phyloP scores from a whole-genome alignment of 306 rosid genomes.

The Fragaria nilgerrensis region DNA sequence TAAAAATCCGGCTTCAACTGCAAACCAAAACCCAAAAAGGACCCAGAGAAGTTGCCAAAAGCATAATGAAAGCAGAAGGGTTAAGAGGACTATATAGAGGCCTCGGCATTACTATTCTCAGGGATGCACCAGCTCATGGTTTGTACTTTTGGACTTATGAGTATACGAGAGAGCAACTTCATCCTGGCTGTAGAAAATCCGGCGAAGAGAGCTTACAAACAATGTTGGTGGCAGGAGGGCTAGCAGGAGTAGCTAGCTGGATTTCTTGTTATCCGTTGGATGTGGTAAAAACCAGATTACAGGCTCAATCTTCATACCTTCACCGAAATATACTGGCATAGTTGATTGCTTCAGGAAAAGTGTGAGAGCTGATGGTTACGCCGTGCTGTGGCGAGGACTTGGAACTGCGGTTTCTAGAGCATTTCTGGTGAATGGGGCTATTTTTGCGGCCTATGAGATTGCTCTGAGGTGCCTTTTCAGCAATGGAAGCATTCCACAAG shows the following conservation, averaged over 20 bases:
- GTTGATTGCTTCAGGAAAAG: slow-evolving; percentile 66
- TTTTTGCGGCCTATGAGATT: slow-evolving; percentile 79
- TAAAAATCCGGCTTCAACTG: slow-evolving; percentile 73
- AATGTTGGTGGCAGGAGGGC: slow-evolving; percentile 73
- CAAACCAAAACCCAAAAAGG: slow-evolving; percentile 42
- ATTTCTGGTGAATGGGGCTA: slow-evolving; percentile 75
- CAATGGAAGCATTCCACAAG: slow-evolving; percentile 39
- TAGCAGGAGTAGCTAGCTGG: slow-evolving; percentile 89
- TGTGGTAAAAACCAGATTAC: slow-evolving; percentile 73
- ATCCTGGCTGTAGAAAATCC: slow-evolving; percentile 68
- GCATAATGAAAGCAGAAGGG: slow-evolving; percentile 62
- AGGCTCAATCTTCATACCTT: slow-evolving; percentile 50
- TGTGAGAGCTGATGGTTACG: slow-evolving; percentile 52
- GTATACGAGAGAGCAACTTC: slow-evolving; percentile 69
- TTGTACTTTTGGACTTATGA: slow-evolving; percentile 79
- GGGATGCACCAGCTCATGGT: slow-evolving; percentile 71
- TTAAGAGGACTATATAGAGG: slow-evolving; percentile 64
- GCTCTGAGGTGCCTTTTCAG: slow-evolving; percentile 53
- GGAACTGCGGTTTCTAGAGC: slow-evolving; percentile 83
- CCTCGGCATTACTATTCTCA: slow-evolving; percentile 51
- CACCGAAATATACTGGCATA: slow-evolving; percentile 55
- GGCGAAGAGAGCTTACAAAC: slow-evolving; percentile 61
- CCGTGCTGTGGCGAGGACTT: slow-evolving; percentile 66
- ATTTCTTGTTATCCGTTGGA: slow-evolving; percentile 74
- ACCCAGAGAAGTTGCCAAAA: slow-evolving; percentile 46